A percentile compares a stretch with the other conserved stretches of the same genome.
phyloP scores from a whole-genome alignment of 75 land plant genomes.

The Pseudotsuga menziesii region DNA sequence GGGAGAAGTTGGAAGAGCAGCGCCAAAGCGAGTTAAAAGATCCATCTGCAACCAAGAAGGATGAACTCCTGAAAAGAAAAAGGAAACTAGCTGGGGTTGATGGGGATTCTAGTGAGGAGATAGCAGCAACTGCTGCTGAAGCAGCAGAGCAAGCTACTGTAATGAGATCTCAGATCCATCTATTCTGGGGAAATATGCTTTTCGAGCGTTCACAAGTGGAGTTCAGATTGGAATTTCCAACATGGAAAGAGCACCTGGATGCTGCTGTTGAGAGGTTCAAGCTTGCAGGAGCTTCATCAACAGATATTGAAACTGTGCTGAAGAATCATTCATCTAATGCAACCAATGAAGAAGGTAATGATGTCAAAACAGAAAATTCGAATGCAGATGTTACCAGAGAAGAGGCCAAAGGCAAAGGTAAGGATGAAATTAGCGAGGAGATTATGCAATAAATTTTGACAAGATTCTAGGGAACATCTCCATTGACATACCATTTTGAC shows the following conservation, averaged over 20 bases:
- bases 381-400: slow-evolving; percentile 3
- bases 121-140: slow-evolving; percentile 45
- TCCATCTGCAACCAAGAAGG: slow-evolving; percentile 46
- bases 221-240: slow-evolving; percentile 49
- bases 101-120: slow-evolving; percentile 21
- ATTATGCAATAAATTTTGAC: neutral
- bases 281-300: slow-evolving; percentile 76
- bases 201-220: slow-evolving; percentile 86
- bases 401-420: neutral
- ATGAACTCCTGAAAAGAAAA: slow-evolving; percentile 51
- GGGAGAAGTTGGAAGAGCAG: slow-evolving; percentile 83
- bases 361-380: slow-evolving; percentile 15
- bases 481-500: slow-evolving; percentile 5
- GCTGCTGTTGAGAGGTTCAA: slow-evolving; percentile 66
- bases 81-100: slow-evolving; percentile 28
- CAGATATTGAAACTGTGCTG: slow-evolving; percentile 55
- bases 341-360: slow-evolving; percentile 15
- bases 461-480: neutral
- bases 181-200: slow-evolving; percentile 87
- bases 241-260: slow-evolving; percentile 69
- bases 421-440: neutral
- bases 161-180: slow-evolving; percentile 83
- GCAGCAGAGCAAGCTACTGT: slow-evolving; percentile 68
- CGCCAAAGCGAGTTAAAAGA: slow-evolving; percentile 54
- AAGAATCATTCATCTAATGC: slow-evolving; percentile 65